Evolutionary conservation across 1,139 yeast genomes (phyloP).

Genomic region (Fermentozyma sake): DNA sequence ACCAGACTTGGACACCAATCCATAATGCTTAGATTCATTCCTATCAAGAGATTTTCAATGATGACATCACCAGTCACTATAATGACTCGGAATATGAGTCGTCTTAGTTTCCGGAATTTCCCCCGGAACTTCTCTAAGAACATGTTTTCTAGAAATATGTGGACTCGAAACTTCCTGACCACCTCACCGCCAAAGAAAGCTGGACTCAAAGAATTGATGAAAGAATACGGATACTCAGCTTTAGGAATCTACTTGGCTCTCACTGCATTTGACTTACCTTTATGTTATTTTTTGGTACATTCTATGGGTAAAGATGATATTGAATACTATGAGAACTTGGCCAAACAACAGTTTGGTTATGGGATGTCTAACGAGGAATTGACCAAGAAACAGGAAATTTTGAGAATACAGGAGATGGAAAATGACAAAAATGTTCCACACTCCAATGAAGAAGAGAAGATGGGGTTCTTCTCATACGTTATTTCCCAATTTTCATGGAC

Average conservation of each 20-base stretch:
- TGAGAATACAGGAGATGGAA: constrained; percentile 20
- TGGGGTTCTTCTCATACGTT: constrained; percentile 16
- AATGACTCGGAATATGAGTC: too few species aligned
- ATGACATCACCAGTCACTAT: neutral
- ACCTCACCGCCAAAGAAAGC: constrained; percentile 26
- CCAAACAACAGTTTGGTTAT: constrained; percentile 56
- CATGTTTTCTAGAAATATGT: too few species aligned
- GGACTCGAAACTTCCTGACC: neutral
- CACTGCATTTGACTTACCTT: constrained; percentile 71
- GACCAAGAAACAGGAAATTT: constrained; percentile 28
- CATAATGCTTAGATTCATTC: too few species aligned
- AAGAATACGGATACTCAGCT: constrained; percentile 89
- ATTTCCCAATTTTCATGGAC: constrained; percentile 47
- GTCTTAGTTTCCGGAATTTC: too few species aligned
- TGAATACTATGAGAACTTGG: constrained; percentile 57
- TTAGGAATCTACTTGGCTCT: constrained; percentile 76
- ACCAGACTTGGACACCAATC: too few species aligned
- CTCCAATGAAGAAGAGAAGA: constrained; percentile 8
- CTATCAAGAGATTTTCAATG: too few species aligned
- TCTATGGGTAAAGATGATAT: constrained; percentile 81
- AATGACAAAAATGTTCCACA: constrained; percentile 12
- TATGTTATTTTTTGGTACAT: constrained; percentile 79
- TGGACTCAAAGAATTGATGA: constrained; percentile 66
- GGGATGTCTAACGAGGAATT: constrained; percentile 44
- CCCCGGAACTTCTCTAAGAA: too few species aligned